Base-by-base conservation (phyloP, 768 basidiomycete genomes). In the Auriscalpium orientale region DNA sequence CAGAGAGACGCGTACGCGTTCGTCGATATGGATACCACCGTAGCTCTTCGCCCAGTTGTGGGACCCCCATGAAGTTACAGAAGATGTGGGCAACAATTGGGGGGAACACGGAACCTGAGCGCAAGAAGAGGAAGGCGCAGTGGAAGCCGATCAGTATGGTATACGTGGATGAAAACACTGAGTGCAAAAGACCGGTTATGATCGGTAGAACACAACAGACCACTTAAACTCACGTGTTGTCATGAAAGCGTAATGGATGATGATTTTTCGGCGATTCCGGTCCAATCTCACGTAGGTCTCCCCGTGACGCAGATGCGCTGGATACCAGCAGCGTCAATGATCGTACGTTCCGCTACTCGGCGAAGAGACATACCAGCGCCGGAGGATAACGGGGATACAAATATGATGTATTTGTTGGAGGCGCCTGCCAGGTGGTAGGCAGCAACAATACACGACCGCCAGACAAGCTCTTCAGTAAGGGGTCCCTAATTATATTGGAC, bases 1-100 rank as follows among this genome's bases (percentile, higher is more conserved):
- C 65, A 15, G 43, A 45, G 16, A 54, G 56, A 4, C 50, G 71
- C 83, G 62, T 54, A 87, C 87, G 63, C 61, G 64, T 70, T 67
- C 77, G 82, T 56, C 74, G 72, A 21, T 70, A 64, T 0, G 84
- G 84, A 62, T 79, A 83, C 54, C 71, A 68, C 43, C 64, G 62
- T 37, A 89, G 64, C 56, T 93, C 91, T 34, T 73, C 69, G 0
- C 60, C 65, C 22, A 87, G 77, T 52, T 84, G 77, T 2, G 95
- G 97, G 28, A 98, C 64, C 1, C 95, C 95, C 91, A 98, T 95
- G 50, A 89, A 68, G 66, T 99, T 99, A 76, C 97, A 98, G 66
- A 93, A 95, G 1, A 88, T 72, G 66, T 99, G 97, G 0, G 92
- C 83, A 9, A 79, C 70, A 54, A 94, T 77, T 2, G 94, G 76